Base-by-base conservation (phyloP, 192 early-diverging fungal genomes). In the Mortierella hygrophila region DNA sequence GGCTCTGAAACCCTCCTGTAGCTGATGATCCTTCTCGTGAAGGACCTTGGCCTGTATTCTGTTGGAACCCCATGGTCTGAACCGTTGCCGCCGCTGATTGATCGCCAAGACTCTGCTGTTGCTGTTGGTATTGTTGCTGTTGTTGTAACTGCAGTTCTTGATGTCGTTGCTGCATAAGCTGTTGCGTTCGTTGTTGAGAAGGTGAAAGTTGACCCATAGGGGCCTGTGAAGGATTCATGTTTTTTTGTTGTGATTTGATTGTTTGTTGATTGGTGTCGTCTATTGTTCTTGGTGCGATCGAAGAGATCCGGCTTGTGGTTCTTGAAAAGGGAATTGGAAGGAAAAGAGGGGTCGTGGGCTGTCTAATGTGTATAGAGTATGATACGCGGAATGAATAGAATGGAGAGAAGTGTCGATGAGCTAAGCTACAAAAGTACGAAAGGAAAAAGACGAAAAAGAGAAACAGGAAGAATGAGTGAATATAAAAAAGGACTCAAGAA, bases 171-270 rank as follows among this genome's bases (percentile, higher is more conserved):
- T 76, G 60, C 10, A 57, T 44, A 47, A 37, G 68, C 20, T 74
- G 74, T 8, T 75, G 80, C 18, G 68, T 70, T 20, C 47, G 49
- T 81, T 75, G 57, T 18, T 63, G 23, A 16, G 74, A 57, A 55
- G 52, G 55, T 2, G 46, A 52, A 26, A 54, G 46, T 52, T 74
- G 44, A 52, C 26, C 32, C 26, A 54, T 74, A 52, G 52, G 52
- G 23, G 73, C 0, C 52, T 44, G 46, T 32, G 52, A 32, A 47
- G 35, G 52, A 54, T 44, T 74, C 52, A 54, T 74, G 11, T 74
- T 74, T 52, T 49, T 49, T 4, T 49, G 47, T 49, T 47, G 4
- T 49, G 47, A 1, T 49, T 49, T 49, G 49, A 0, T 52, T 21
- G 16, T 52, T 52, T 52, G 18, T 18, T 21, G 40, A 26, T 37